These are phyloP conservation scores for Chalciporus sp. DNA, from an alignment of 1,284 basidiomycete genomes.

Conservation along the genomic window DNA sequence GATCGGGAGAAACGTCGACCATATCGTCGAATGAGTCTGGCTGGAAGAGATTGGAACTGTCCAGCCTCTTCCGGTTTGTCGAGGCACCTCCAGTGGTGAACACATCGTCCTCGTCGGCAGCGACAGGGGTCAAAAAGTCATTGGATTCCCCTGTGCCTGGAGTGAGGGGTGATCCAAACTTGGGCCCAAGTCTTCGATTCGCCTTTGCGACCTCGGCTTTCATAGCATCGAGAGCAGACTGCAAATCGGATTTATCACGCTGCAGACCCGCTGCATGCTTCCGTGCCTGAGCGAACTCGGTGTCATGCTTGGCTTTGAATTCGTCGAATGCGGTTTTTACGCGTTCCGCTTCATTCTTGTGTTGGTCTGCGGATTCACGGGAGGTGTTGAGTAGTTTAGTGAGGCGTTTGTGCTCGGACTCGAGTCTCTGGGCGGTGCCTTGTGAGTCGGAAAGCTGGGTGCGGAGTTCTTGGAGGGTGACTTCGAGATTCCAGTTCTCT, in stretches of 20 bases:
- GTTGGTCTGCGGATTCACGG: slow-evolving; percentile 79
- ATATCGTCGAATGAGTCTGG: slow-evolving; percentile 55
- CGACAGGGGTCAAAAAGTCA: slow-evolving; percentile 61
- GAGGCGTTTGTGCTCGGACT: slow-evolving; percentile 83
- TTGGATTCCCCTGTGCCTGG: slow-evolving; percentile 52
- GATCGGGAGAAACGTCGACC: slow-evolving; percentile 67
- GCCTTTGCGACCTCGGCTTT: slow-evolving; percentile 70
- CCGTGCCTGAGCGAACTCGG: slow-evolving; percentile 88
- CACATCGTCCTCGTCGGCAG: slow-evolving; percentile 63
- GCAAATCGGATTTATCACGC: slow-evolving; percentile 91
- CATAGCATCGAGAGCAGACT: slow-evolving; percentile 75
- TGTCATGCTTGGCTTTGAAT: slow-evolving; percentile 89
- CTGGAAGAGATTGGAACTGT: slow-evolving; percentile 58
- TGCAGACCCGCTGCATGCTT: slow-evolving; percentile 86
- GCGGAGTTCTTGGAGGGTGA: slow-evolving; percentile 86
- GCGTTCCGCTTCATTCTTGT: slow-evolving; percentile 86
- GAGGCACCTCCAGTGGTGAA: slow-evolving; percentile 62
- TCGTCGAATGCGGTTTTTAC: slow-evolving; percentile 69
- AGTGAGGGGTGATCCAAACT: slow-evolving; percentile 70
- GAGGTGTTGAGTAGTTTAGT: slow-evolving; percentile 73
- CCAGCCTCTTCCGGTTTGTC: slow-evolving; percentile 62
- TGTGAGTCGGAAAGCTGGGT: slow-evolving; percentile 72
- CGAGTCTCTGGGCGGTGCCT: slow-evolving; percentile 66
- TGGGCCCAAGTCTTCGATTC: slow-evolving; percentile 54
- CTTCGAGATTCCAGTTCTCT: slow-evolving; percentile 98